Evolutionary conservation across 148 eudicot genomes (phyloP).

Genomic region (Linanthus parryae): DNA sequence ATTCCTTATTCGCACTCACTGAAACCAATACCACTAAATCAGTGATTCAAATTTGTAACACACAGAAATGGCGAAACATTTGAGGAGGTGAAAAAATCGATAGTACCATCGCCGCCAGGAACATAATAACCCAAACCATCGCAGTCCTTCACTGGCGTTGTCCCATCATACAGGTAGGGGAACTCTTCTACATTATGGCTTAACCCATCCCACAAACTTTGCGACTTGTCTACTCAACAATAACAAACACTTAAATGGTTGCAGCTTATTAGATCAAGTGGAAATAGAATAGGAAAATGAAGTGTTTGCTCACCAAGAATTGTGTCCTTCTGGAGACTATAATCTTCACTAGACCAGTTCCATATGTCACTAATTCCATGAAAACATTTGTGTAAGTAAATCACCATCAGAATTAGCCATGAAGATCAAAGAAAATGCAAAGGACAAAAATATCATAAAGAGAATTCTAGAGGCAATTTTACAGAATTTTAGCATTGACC

Average conservation of each 20-base stretch:
- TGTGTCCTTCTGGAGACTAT: constrained; percentile 26
- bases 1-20: constrained; percentile 46
- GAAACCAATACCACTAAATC: too few species aligned
- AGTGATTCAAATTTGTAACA: too few species aligned
- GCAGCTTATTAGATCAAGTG: constrained; percentile 1
- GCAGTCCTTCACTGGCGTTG: constrained; percentile 79
- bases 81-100: background rate
- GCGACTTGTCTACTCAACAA: constrained; percentile 33
- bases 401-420: too few species aligned
- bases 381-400: too few species aligned
- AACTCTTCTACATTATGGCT: constrained; percentile 42
- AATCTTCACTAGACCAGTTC: constrained; percentile 51
- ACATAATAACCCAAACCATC: constrained; percentile 51
- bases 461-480: too few species aligned
- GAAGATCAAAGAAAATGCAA: too few species aligned
- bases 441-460: too few species aligned
- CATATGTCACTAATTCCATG: constrained; percentile 49
- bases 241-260: background rate
- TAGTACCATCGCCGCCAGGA: constrained; percentile 24
- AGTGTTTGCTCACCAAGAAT: constrained; percentile 34
- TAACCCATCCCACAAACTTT: constrained; percentile 40
- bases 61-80: background rate
- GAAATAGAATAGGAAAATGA: background rate
- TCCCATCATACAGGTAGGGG: constrained; percentile 47
- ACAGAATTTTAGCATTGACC: too few species aligned